Percentiles rank a stretch among this genome's conserved stretches.
These are phyloP conservation scores for Lycium barbarum DNA, from an alignment of 257 asterid species.

Conservation along the genomic window DNA sequence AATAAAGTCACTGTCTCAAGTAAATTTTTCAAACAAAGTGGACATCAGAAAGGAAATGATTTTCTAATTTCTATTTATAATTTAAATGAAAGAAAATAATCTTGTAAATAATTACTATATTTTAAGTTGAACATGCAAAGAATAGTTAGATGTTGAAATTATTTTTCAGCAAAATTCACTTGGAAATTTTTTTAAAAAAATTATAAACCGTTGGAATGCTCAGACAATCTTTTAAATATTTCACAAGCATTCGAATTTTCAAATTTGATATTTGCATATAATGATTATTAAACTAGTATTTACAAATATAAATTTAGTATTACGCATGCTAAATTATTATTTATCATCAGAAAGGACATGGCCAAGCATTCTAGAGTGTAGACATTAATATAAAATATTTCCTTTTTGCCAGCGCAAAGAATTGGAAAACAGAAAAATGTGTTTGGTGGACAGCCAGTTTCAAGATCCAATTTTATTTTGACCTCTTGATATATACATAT, in stretches of 20 bases:
- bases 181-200: no score
- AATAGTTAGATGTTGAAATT: no score
- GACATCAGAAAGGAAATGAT: background rate
- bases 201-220: no score
- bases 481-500: constrained; percentile 21
- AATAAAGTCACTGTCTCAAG: background rate
- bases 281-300: no score
- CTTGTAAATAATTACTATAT: background rate
- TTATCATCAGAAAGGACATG: background rate
- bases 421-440: background rate
- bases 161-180: no score
- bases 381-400: background rate
- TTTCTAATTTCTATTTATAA: background rate
- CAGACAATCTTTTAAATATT: no score
- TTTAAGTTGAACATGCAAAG: no score
- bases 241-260: no score
- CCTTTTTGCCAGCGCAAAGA: constrained; percentile 9
- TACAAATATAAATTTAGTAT: no score
- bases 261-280: no score
- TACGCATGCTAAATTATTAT: no score
- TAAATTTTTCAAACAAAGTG: background rate
- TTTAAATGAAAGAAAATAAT: background rate
- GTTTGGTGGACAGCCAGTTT: background rate
- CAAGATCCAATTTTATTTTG: constrained; percentile 12
- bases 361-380: background rate